Evolutionary conservation across 1,284 basidiomycete genomes (phyloP), one percentile per base, ranked within the genome.

Genomic region (Grifola frondosa): DNA sequence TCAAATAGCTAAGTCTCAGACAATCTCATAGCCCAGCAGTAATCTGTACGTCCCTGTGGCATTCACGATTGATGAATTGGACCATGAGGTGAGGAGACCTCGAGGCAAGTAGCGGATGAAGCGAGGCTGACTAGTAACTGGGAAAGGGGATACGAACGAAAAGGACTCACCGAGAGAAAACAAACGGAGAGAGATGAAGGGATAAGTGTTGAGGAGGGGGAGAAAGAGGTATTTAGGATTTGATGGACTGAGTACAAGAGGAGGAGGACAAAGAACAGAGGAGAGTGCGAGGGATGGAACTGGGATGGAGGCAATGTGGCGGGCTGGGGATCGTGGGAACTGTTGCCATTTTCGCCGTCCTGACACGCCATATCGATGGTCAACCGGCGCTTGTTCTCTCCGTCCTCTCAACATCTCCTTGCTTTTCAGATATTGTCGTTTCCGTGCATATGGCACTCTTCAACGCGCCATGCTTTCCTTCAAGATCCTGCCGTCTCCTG

Each of bases 201-300:
- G n/a, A n/a, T n/a, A n/a, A n/a, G 33, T 6, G 19, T 22, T 17
- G 31, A 21, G 41, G 35, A 40, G 21, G n/a, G 12, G 6, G 31
- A 46, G 22, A 36, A 40, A 30, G 24, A 12, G 30, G 38, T 24
- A 57, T 57, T 57, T 54, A 60, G 57, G 28, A 44, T 49, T 38
- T 50, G 43, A 39, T 49, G 47, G 50, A 53, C 58, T 54, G 56
- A 53, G 58, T 50, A 59, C 54, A 57, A 61, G 57, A 54, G 57
- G 58, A 61, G 62, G 58, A 59, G 58, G n/a, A n/a, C n/a, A 47
- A 58, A 55, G 57, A 52, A 40, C 35, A 52, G 60, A 60, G 64
- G 58, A 52, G 45, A 40, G 44, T 37, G 37, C 40, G 51, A 45
- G n/a, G n/a, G n/a, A n/a, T n/a, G n/a, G n/a, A n/a, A n/a, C n/a